Conservation (phyloP, 2,329 filamentous ascomycete genomes). For the Penicillium nordicum region DNA sequence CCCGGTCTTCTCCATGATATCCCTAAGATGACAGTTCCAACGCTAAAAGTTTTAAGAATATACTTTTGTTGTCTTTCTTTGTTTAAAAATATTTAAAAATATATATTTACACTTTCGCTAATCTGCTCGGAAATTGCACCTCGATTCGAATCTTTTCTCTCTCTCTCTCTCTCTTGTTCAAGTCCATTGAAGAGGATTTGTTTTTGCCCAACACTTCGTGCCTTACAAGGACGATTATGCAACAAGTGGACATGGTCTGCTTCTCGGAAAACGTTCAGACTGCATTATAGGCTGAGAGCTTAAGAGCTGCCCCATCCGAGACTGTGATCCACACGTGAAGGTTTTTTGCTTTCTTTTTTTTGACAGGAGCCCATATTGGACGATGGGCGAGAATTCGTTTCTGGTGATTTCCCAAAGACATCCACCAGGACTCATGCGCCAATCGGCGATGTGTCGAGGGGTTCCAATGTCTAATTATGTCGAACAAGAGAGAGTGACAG, state of each 20-base stretch:
- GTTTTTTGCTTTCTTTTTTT: not conserved
- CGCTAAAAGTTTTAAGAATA: slow-evolving; percentile 24
- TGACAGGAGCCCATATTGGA: slow-evolving; percentile 8
- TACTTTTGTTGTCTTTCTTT: slow-evolving; percentile 11
- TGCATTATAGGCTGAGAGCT: slow-evolving; percentile 15
- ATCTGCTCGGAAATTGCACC: not conserved
- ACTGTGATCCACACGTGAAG: slow-evolving; percentile 12
- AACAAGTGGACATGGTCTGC: slow-evolving; percentile 5
- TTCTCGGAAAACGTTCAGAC: slow-evolving; percentile 9
- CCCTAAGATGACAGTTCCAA: slow-evolving; percentile 18
- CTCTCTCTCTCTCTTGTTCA: not conserved
- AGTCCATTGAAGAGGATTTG: not conserved
- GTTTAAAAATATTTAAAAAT: not conserved
- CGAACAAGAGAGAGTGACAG: not conserved
- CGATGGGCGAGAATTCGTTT: not conserved
- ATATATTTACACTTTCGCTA: not conserved
- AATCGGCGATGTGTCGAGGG: not conserved
- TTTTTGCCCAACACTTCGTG: not conserved
- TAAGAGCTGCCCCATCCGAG: slow-evolving; percentile 3
- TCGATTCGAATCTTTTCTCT: slow-evolving; percentile 2
- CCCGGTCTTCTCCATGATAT: slow-evolving; percentile 23
- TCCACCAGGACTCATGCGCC: not conserved
- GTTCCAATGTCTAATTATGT: not conserved
- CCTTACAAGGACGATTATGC: not conserved
- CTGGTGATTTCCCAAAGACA: not conserved